phyloP scores from a whole-genome alignment of 1,139 yeast species.

The Nadsonia starkeyi-henricii region DNA sequence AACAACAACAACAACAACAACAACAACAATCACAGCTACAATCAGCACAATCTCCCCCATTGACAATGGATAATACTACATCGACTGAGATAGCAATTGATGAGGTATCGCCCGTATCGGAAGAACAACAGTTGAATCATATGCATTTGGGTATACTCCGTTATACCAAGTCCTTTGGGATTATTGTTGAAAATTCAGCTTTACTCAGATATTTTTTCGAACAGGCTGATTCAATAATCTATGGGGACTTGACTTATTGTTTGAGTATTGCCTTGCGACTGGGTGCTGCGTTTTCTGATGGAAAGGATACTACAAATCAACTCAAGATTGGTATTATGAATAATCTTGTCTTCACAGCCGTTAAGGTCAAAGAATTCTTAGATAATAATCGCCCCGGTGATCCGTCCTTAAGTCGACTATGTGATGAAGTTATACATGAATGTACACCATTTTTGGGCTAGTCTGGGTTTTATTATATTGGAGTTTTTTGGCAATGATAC shows the following conservation, averaged over 20 bases:
- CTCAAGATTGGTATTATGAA: slow-evolving; percentile 3
- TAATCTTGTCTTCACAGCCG: slow-evolving; percentile 10
- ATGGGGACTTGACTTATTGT: slow-evolving; percentile 2
- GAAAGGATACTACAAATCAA: background rate
- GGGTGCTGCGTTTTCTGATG: background rate
- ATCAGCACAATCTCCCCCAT: background rate
- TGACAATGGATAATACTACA: too few species aligned
- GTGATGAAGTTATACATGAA: background rate
- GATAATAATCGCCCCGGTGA: slow-evolving; percentile 1
- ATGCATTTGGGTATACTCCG: slow-evolving; percentile 1
- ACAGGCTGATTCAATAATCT: slow-evolving; percentile 1
- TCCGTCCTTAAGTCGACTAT: slow-evolving; percentile 3
- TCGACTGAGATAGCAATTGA: background rate
- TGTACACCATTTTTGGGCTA: background rate
- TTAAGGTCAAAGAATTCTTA: slow-evolving; percentile 6
- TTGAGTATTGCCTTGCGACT: slow-evolving; percentile 1
- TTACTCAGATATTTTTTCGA: background rate
- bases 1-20: too few species aligned
- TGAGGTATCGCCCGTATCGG: slow-evolving; percentile 2
- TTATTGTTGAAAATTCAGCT: slow-evolving; percentile 1
- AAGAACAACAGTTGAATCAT: slow-evolving; percentile 7
- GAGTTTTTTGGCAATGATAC: background rate
- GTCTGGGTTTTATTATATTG: too few species aligned
- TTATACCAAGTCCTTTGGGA: slow-evolving; percentile 4
- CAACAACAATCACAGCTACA: background rate